phyloP scores from a whole-genome alignment of 1,139 yeast genomes.

The Scheffersomyces quercinus region DNA sequence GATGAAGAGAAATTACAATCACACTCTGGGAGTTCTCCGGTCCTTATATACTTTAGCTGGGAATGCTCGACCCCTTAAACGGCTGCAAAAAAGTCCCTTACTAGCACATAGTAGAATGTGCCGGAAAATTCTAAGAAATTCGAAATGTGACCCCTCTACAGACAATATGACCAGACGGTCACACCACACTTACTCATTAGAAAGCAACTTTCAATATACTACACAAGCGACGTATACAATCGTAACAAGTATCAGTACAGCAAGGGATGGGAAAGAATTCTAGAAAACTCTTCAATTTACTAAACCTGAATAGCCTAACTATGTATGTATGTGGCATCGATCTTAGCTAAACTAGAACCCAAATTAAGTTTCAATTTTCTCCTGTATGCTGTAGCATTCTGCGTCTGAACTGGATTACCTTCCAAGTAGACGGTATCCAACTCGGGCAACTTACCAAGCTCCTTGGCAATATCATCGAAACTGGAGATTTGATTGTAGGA shows the following conservation, averaged over 20 bases:
- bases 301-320: background rate
- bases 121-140: too few relatives aligned
- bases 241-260: too few relatives aligned
- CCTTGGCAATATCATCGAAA: slow-evolving; percentile 67
- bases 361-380: slow-evolving; percentile 75
- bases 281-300: too few relatives aligned
- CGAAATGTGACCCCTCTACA: too few relatives aligned
- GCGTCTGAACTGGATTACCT: slow-evolving; percentile 83
- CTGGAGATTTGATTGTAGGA: slow-evolving; percentile 70
- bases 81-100: too few relatives aligned
- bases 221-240: too few relatives aligned
- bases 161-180: too few relatives aligned
- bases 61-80: too few relatives aligned
- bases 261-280: too few relatives aligned
- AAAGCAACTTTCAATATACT: too few relatives aligned
- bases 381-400: slow-evolving; percentile 78
- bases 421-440: slow-evolving; percentile 92
- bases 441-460: slow-evolving; percentile 61
- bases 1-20: background rate
- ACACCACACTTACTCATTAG: too few relatives aligned
- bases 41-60: slow-evolving; percentile 1
- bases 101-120: too few relatives aligned
- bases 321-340: slow-evolving; percentile 81
- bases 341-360: slow-evolving; percentile 75
- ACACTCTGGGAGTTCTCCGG: background rate